Evolutionary conservation across 176 grass and related monocot species (phyloP).

Genomic region (Triticum aestivum): IWGSC_CS_RefSeq_v2.1 NC_057805.1:467949609-467950108

Average conservation of each 20-base stretch:
- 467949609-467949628: neutral
- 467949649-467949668: neutral
- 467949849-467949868: neutral
- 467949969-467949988: neutral
- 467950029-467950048: too few relatives aligned
- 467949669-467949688: neutral
- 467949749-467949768: too few relatives aligned
- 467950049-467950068: too few relatives aligned
- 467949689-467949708: neutral
- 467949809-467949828: neutral
- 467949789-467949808: neutral
- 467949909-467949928: neutral
- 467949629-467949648: neutral
- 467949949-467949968: neutral
- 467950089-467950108: too few relatives aligned
- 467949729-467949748: too few relatives aligned
- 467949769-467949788: neutral
- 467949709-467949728: neutral
- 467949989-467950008: neutral
- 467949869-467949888: neutral
- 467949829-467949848: neutral
- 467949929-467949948: neutral
- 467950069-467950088: too few relatives aligned
- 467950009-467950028: too few relatives aligned
- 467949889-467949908: neutral